phyloP scores from a whole-genome alignment of 106 monocot species.

The Dioscorea dumetorum region DNA sequence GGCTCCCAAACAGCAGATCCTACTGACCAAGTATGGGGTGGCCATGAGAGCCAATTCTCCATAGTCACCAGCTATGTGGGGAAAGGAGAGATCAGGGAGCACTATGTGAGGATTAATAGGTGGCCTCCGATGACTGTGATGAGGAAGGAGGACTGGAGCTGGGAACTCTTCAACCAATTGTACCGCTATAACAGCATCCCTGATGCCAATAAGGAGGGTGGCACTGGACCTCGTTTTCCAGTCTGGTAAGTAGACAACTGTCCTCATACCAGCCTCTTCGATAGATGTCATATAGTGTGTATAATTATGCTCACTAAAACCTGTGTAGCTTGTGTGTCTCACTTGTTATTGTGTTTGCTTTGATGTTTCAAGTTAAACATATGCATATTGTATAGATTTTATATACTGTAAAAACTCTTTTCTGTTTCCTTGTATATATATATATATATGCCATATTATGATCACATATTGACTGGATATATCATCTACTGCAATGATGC shows the following conservation, averaged over 20 bases:
- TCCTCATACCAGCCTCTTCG: too few relatives aligned
- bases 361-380: neutral
- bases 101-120: slow-evolving; percentile 77
- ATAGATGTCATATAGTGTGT: neutral
- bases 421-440: neutral
- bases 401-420: neutral
- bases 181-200: slow-evolving; percentile 57
- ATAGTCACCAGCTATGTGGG: slow-evolving; percentile 59
- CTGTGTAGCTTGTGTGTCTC: neutral
- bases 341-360: neutral
- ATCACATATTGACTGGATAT: too few relatives aligned
- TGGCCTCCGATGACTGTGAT: slow-evolving; percentile 48
- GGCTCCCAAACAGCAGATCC: slow-evolving; percentile 67
- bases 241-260: slow-evolving; percentile 32
- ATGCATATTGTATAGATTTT: neutral
- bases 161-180: slow-evolving; percentile 55
- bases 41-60: slow-evolving; percentile 62
- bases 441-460: too few relatives aligned
- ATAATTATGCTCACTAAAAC: neutral
- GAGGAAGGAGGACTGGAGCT: slow-evolving; percentile 71
- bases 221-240: slow-evolving; percentile 68
- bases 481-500: too few relatives aligned
- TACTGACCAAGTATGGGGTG: slow-evolving; percentile 61
- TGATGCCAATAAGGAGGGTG: slow-evolving; percentile 46
- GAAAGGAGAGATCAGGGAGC: slow-evolving; percentile 43